Conservation (phyloP, 2,329 filamentous ascomycete genomes). For the Davidsoniella eucalypti region DNA sequence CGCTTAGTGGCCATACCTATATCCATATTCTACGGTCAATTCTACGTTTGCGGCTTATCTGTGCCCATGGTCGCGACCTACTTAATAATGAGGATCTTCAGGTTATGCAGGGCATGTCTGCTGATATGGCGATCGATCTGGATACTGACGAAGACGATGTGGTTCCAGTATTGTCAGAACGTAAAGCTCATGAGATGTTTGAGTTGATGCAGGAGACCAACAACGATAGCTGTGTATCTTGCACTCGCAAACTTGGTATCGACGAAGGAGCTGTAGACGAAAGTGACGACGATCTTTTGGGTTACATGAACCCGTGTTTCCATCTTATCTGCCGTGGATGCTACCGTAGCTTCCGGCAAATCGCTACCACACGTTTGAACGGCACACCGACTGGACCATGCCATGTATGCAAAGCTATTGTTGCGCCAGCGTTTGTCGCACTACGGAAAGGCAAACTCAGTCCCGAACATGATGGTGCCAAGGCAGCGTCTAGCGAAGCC, state of each 20-base stretch:
- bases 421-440: constrained; percentile 48
- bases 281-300: constrained; percentile 48
- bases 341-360: constrained; percentile 40
- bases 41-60: constrained; percentile 73
- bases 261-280: constrained; percentile 40
- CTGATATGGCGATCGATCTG: constrained; percentile 73
- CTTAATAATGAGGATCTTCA: constrained; percentile 70
- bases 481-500: constrained; percentile 18
- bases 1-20: constrained; percentile 71
- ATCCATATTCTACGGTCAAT: constrained; percentile 89
- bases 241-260: constrained; percentile 45
- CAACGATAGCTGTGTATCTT: constrained; percentile 55
- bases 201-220: constrained; percentile 70
- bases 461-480: constrained; percentile 37
- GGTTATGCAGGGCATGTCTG: constrained; percentile 64
- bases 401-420: constrained; percentile 47
- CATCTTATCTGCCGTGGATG: constrained; percentile 71
- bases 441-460: constrained; percentile 48
- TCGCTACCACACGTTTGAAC: constrained; percentile 24
- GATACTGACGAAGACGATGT: constrained; percentile 57
- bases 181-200: constrained; percentile 73
- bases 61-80: constrained; percentile 85
- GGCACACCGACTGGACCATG: constrained; percentile 36
- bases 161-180: constrained; percentile 41
- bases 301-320: constrained; percentile 72